Conservation (phyloP, 1,139 yeast genomes). For the Pneumocystis canis region DNA sequence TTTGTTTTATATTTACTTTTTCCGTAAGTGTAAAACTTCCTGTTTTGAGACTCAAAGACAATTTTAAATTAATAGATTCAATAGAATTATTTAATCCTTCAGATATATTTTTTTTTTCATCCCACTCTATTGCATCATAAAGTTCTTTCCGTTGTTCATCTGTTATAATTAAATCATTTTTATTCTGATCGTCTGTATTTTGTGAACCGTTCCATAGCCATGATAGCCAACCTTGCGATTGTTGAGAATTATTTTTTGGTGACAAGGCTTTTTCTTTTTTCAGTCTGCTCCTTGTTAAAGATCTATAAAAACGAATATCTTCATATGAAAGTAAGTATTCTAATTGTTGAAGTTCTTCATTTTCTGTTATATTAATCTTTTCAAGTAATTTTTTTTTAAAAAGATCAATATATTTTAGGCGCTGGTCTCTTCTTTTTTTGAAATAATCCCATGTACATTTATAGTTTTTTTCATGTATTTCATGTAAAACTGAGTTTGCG, state of each 20-base stretch:
- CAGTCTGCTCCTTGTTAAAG: constrained; percentile 55
- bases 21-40: constrained; percentile 60
- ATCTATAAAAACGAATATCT: constrained; percentile 71
- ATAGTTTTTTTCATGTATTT: constrained; percentile 64
- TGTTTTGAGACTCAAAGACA: constrained; percentile 51
- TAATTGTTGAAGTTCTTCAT: constrained; percentile 33
- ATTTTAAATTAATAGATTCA: constrained; percentile 52
- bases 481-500: constrained; percentile 54
- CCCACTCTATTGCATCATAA: constrained; percentile 86
- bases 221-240: constrained; percentile 20
- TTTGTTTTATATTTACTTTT: constrained; percentile 20
- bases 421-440: constrained; percentile 52
- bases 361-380: constrained; percentile 23
- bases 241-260: constrained; percentile 9
- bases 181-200: constrained; percentile 9
- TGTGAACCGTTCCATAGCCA: constrained; percentile 28
- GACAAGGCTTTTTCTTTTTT: constrained; percentile 36
- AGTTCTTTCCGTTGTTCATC: constrained; percentile 47
- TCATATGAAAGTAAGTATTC: constrained; percentile 55
- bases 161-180: constrained; percentile 24
- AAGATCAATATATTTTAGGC: constrained; percentile 50
- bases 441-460: constrained; percentile 86
- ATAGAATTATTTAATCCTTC: constrained; percentile 50
- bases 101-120: constrained; percentile 41
- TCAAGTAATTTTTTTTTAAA: constrained; percentile 44